Conservation (phyloP, 2,329 filamentous ascomycete genomes). For the Mycocentrospora acerina region DNA sequence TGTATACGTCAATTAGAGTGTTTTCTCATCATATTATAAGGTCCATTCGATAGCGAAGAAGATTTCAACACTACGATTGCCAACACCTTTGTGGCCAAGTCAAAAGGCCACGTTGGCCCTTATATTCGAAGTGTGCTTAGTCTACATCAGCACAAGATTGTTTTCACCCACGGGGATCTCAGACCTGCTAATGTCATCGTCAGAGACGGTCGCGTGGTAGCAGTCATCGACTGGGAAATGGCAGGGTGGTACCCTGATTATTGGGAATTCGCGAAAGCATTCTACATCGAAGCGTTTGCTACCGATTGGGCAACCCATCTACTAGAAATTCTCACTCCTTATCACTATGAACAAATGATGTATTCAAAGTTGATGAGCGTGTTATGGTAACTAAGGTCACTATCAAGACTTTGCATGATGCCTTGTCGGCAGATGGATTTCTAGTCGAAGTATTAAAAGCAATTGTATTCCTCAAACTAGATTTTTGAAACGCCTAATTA, state of each 20-base stretch:
- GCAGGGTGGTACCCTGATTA: slow-evolving; percentile 26
- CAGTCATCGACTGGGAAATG: slow-evolving; percentile 23
- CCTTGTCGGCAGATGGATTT: no score
- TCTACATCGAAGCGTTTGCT: slow-evolving; percentile 18
- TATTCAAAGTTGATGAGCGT: slow-evolving; percentile 13
- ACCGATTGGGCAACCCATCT: slow-evolving; percentile 11
- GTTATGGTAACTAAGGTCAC: slow-evolving; percentile 17
- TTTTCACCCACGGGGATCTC: slow-evolving; percentile 30
- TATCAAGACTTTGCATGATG: no score
- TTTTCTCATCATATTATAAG: slow-evolving; percentile 13
- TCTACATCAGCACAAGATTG: slow-evolving; percentile 18
- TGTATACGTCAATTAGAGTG: slow-evolving; percentile 1
- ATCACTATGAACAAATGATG: slow-evolving; percentile 18
- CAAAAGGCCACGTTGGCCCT: slow-evolving; percentile 14
- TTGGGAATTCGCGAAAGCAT: slow-evolving; percentile 28
- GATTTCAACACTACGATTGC: slow-evolving; percentile 18
- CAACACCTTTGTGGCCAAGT: slow-evolving; percentile 14
- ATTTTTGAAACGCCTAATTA: no score
- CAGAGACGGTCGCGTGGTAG: slow-evolving; percentile 15
- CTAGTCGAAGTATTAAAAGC: no score
- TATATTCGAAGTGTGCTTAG: slow-evolving; percentile 16
- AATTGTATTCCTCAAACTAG: no score
- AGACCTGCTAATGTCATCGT: slow-evolving; percentile 21
- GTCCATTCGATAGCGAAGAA: slow-evolving; percentile 15
- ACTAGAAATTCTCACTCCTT: slow-evolving; percentile 17